Evolutionary conservation across 331 rosid species (phyloP), one percentile per base, ranked within the genome.

Genomic region (Cydonia oblonga): DNA sequence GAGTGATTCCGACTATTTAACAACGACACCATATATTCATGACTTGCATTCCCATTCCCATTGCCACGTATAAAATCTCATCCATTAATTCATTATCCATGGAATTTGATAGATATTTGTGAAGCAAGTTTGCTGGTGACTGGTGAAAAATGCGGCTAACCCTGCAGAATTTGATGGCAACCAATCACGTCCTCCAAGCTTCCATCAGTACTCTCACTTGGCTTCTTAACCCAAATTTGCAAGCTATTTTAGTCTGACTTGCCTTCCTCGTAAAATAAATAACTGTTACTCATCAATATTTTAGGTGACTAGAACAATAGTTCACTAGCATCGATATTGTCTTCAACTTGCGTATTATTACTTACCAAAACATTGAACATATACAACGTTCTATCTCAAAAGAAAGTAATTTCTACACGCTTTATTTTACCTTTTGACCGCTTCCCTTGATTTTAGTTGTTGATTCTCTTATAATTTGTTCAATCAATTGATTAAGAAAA

Each of bases 201-300:
- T 26, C 19, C 35, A 60, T 60, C 25, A 35, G 5, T 23, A 23
- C 24, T 5, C 10, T 20, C 49, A 51, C 54, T 5, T 32, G 29
- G 51, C n/a, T 80, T 69, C 63, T 30, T 29, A 66, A 63, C 59
- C 64, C 52, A 51, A 70, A 76, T 64, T 64, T 66, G 52, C 59
- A 74, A 28, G 20, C 73, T 79, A 76, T 75, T 72, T 46, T 20
- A 74, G 75, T 87, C 79, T 79, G 88, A 81, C 86, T 81, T 81
- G 83, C 72, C 87, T 77, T 83, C 83, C 76, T 46, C 1, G 6
- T 11, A 40, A 38, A 71, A 6, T 40, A 59, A 40, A 16, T 56
- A 38, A 24, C 57, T 9, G 7, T 15, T 15, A 46, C 20, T 16
- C 9, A 16, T 49, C 20, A 49, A 49, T 5, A 49, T 49, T 49